A percentile compares a stretch with the other conserved stretches of the same genome.
Conservation (phyloP, 2,329 filamentous ascomycete species). For the Alternaria burnsii region DNA sequence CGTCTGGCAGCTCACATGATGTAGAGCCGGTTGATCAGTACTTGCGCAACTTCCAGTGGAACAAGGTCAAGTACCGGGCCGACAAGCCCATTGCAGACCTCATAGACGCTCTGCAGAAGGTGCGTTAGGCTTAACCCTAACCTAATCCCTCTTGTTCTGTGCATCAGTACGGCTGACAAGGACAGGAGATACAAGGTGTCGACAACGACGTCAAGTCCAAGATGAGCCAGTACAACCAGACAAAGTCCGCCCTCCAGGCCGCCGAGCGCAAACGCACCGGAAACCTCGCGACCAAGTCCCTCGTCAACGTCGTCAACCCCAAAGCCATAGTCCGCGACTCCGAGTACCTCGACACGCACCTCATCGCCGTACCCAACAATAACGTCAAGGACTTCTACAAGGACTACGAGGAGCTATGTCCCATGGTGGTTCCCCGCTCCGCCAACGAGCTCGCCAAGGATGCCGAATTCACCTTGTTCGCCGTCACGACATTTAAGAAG, state of each 20-base stretch:
- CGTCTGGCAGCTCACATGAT: conserved; percentile 9
- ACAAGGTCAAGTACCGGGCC: conserved; percentile 95
- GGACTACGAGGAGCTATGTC: conserved; percentile 84
- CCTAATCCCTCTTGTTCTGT: no score
- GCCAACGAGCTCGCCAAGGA: conserved; percentile 82
- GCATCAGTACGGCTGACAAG: no score
- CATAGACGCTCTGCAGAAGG: conserved; percentile 88
- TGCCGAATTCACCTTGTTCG: conserved; percentile 87
- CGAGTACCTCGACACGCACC: conserved; percentile 95
- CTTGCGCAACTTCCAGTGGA: conserved; percentile 89
- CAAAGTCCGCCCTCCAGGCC: conserved; percentile 83
- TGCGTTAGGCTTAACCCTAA: conserved; percentile 43
- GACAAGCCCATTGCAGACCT: conserved; percentile 90
- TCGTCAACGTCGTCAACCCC: conserved; percentile 87
- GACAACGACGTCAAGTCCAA: conserved; percentile 97
- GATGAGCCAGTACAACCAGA: conserved; percentile 90
- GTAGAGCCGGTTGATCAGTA: conserved; percentile 96
- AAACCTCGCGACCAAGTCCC: conserved; percentile 92
- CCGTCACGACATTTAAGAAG: conserved; percentile 94
- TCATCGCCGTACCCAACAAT: conserved; percentile 84
- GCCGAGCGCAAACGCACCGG: conserved; percentile 90
- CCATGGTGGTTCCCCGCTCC: conserved; percentile 94
- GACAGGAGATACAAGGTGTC: conserved; percentile 83
- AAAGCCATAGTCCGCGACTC: conserved; percentile 79
- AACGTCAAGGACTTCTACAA: conserved; percentile 87